Evolutionary conservation across 2,329 filamentous ascomycete genomes (phyloP).

Genomic region (Colletotrichum chrysophilum): DNA sequence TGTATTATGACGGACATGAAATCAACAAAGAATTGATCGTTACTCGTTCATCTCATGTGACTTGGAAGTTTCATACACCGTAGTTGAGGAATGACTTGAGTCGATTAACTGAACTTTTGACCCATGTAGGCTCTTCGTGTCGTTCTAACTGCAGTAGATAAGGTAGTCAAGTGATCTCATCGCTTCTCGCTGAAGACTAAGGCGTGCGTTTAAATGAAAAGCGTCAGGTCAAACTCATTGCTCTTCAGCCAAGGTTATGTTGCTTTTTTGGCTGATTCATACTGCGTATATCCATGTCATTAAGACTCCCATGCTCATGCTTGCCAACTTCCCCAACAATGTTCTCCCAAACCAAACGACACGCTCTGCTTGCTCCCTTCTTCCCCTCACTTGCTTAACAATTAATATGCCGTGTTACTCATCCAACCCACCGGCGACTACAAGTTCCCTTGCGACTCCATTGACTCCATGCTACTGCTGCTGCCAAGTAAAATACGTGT

Average conservation of each 20-base stretch:
- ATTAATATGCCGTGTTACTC: background rate
- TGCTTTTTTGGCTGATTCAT: constrained; percentile 6
- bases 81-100: background rate
- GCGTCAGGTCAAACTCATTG: background rate
- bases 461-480: background rate
- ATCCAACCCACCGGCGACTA: background rate
- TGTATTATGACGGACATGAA: constrained; percentile 26
- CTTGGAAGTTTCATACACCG: background rate
- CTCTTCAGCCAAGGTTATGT: background rate
- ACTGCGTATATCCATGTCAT: constrained; percentile 5
- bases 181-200: background rate
- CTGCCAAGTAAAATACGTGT: background rate
- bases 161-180: background rate
- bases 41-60: background rate
- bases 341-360: background rate
- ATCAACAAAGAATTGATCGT: constrained; percentile 11
- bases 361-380: background rate
- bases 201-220: background rate
- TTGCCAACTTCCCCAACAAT: background rate
- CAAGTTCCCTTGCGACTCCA: background rate
- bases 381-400: background rate
- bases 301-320: background rate
- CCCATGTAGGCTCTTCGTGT: background rate
- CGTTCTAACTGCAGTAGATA: background rate
- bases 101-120: rapidly evolving